A percentile compares a stretch with the other conserved stretches of the same genome.
phyloP scores from a whole-genome alignment of 129 eudicot species.

The Calendula officinalis region DNA sequence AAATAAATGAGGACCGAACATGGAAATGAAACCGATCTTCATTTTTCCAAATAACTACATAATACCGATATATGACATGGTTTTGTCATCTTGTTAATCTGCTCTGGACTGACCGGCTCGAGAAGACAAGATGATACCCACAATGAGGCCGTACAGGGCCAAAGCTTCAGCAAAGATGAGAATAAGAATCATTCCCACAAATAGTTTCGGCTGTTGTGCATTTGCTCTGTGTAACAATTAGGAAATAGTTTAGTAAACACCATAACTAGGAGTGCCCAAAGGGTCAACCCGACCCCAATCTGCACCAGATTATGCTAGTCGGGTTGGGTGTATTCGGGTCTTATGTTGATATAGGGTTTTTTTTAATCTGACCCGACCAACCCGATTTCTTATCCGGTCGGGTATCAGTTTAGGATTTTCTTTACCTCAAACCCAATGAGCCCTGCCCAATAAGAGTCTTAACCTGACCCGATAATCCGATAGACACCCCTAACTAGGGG shows the following conservation, averaged over 20 bases:
- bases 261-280: no score
- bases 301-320: no score
- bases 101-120: slow-evolving; percentile 80
- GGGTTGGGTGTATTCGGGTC: no score
- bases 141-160: slow-evolving; percentile 63
- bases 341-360: no score
- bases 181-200: slow-evolving; percentile 73
- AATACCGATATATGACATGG: background rate
- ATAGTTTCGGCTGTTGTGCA: slow-evolving; percentile 70
- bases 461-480: no score
- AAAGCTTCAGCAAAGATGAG: slow-evolving; percentile 70
- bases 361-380: no score
- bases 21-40: slow-evolving; percentile 22
- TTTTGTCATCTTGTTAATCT: slow-evolving; percentile 39
- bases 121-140: slow-evolving; percentile 71
- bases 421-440: no score
- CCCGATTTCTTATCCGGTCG: no score
- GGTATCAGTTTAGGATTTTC: no score
- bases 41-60: slow-evolving; percentile 26
- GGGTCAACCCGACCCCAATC: no score
- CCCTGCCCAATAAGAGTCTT: no score
- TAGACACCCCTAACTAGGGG: no score
- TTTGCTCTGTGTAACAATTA: slow-evolving; percentile 51
- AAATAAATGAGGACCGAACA: slow-evolving; percentile 17
- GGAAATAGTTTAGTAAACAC: background rate